Evolutionary conservation across 495 filamentous ascomycete species (phyloP), one percentile per base, ranked within the genome.

Genomic region (Hapsidospora chrysogenum): DNA sequence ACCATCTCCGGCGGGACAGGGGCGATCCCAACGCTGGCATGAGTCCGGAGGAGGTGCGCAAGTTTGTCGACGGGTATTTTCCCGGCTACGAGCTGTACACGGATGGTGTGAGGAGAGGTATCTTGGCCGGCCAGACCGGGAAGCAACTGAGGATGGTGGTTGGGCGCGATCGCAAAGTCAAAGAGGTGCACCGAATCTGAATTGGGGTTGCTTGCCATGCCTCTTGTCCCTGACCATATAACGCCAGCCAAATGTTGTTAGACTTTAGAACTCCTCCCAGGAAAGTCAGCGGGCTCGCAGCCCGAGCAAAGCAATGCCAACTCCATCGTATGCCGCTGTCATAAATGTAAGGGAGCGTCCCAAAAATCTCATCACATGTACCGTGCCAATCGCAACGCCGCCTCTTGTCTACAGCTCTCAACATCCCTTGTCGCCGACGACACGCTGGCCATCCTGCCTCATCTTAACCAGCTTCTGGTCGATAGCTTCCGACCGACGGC

Each of bases 81-180:
- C 71, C 69, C 21, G 68, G 67, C 8, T 75, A 78, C 48, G 73
- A 92, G 51, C 63, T 92, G 11, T 87, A 72, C 54, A 71, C 69
- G n/a, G 71, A 79, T 17, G 63, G 58, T 9, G 48, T 92, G 38
- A 68, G 80, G 37, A 39, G 53, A 9, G 82, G 82, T 4, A 59
- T 72, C 5, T 78, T 85, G 45, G 52, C 50, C 30, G 54, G 54
- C 44, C 66, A 47, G 35, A 32, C 39, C 23, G 69, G 68, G 39
- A 58, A 65, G 34, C 80, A 87, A 52, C 57, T 92, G 40, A 64
- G 79, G 35, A 48, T 92, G 31, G 62, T 85, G 11, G 69, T 87
- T n/a, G 68, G 72, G 38, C 66, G 66, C 49, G 68, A 77, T 43
- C 62, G 83, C 44, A 68, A 53, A 42, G 75, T 81, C 9, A 58